phyloP scores from a whole-genome alignment of 208 protist genomes.

The Trypanosoma melophagium region DNA sequence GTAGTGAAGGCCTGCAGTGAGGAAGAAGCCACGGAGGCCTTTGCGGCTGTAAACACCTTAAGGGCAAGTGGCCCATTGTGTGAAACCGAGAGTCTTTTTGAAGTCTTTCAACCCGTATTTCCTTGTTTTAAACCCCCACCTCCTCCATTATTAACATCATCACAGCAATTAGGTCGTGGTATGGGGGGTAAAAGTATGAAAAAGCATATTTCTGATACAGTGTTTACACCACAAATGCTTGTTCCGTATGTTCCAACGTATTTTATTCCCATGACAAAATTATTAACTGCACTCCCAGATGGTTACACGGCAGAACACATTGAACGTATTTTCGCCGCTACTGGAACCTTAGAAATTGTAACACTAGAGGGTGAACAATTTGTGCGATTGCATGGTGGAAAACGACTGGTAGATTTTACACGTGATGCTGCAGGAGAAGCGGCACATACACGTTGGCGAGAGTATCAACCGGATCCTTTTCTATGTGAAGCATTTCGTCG shows the following conservation, averaged over 20 bases:
- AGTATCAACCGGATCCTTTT: conserved; percentile 44
- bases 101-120: conserved; percentile 21
- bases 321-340: conserved; percentile 36
- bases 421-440: neutral
- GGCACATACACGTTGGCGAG: conserved; percentile 28
- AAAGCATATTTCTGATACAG: neutral
- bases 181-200: conserved; percentile 4
- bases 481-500: conserved; percentile 34
- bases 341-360: conserved; percentile 36
- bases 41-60: neutral
- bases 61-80: neutral
- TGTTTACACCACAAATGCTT: conserved; percentile 54
- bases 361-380: conserved; percentile 31
- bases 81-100: conserved; percentile 24
- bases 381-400: conserved; percentile 50
- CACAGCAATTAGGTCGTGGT: neutral
- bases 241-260: conserved; percentile 45
- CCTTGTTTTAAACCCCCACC: conserved; percentile 36
- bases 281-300: conserved; percentile 40
- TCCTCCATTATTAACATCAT: neutral
- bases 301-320: conserved; percentile 59
- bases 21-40: conserved; percentile 29
- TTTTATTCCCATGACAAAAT: conserved; percentile 51
- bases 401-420: conserved; percentile 26
- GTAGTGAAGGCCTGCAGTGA: conserved; percentile 33